A percentile compares a stretch with the other conserved stretches of the same genome.
Conservation (phyloP, 169 alveolate species). For the Cryptosporidium sp. region DNA sequence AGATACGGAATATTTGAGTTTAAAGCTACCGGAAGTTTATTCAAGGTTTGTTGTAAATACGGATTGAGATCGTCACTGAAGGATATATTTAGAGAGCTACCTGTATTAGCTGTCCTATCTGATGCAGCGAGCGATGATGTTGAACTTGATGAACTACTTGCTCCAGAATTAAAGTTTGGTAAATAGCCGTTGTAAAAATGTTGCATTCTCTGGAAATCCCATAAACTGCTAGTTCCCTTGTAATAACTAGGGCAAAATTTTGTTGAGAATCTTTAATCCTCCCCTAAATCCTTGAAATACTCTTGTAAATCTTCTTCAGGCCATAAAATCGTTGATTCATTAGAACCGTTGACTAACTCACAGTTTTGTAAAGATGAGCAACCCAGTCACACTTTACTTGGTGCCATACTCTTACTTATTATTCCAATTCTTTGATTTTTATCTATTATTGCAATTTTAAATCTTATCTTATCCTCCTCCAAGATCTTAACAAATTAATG, state of each 20-base stretch:
- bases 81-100: not conserved
- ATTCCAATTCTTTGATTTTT: not conserved
- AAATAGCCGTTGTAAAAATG: slow-evolving; percentile 2
- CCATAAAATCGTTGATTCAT: slow-evolving; percentile 4
- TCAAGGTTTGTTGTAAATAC: slow-evolving; percentile 28
- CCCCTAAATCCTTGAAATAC: not conserved
- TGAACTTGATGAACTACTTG: not conserved
- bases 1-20: slow-evolving; percentile 35
- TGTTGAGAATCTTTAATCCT: not conserved
- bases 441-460: not conserved
- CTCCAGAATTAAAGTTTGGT: not conserved
- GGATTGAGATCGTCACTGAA: slow-evolving; percentile 29
- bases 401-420: not conserved
- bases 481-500: slow-evolving; percentile 49
- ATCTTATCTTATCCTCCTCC: not conserved
- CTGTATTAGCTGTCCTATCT: not conserved
- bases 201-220: not conserved
- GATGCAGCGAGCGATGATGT: not conserved
- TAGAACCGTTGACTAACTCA: not conserved
- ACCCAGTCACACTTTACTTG: not conserved
- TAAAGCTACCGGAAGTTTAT: slow-evolving; percentile 59
- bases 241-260: not conserved
- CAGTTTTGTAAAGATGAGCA: slow-evolving; percentile 6
- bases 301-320: not conserved
- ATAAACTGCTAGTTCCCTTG: not conserved